A percentile compares a stretch with the other conserved stretches of the same genome.
Conservation (phyloP, 2,329 filamentous ascomycete genomes). For the Hypocrella siamensis region DNA sequence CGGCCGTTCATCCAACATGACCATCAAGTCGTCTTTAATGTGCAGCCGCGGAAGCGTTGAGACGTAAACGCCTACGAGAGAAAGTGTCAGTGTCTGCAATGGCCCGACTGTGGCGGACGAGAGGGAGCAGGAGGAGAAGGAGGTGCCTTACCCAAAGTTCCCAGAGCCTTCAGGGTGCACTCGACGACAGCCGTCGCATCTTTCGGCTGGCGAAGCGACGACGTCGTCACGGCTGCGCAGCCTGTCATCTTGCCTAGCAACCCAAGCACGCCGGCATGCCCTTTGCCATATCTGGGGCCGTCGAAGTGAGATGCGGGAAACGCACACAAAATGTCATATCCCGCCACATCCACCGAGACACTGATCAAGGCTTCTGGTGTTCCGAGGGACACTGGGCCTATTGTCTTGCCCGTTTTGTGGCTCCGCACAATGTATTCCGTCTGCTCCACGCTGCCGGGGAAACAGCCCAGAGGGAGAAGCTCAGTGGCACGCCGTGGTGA, state of each 20-base stretch:
- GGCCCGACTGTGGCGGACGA: too few species aligned
- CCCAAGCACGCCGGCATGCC: constrained; percentile 55
- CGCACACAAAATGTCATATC: constrained; percentile 70
- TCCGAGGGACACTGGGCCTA: constrained; percentile 29
- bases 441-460: constrained; percentile 49
- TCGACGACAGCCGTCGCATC: constrained; percentile 50
- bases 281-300: constrained; percentile 14
- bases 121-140: too few species aligned
- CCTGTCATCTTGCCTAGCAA: constrained; percentile 83
- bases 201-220: constrained; percentile 33
- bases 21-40: constrained; percentile 52
- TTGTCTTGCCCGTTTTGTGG: constrained; percentile 51
- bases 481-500: constrained; percentile 46
- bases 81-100: too few species aligned
- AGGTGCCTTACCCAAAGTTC: constrained; percentile 42
- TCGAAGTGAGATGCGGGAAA: constrained; percentile 48
- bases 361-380: constrained; percentile 36
- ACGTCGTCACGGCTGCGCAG: constrained; percentile 56
- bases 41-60: constrained; percentile 47
- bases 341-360: constrained; percentile 45
- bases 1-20: constrained; percentile 55
- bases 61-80: constrained; percentile 50
- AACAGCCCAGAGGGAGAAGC: constrained; percentile 52
- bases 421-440: constrained; percentile 56
- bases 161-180: constrained; percentile 64